Evolutionary conservation across 2,329 filamentous ascomycete genomes (phyloP).

Genomic region (Phaeoacremonium minimum): DNA sequence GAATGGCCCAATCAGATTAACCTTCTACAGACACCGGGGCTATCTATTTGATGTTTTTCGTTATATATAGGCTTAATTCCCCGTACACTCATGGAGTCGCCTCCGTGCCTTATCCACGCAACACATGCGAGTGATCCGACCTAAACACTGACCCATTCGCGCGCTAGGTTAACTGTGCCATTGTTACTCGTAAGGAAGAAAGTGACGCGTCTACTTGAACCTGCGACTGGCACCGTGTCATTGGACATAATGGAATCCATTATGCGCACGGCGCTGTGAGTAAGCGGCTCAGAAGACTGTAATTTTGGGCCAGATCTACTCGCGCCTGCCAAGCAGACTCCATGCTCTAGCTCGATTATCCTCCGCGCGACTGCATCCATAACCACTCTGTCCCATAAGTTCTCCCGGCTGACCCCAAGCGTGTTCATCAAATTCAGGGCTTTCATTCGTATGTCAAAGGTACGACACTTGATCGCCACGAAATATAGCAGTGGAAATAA

Average conservation of each 20-base stretch:
- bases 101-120: too few relatives aligned
- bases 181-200: neutral
- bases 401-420: constrained; percentile 25
- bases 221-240: neutral
- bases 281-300: neutral
- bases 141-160: too few relatives aligned
- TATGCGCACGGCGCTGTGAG: constrained; percentile 3
- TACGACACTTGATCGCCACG: constrained; percentile 31
- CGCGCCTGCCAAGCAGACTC: constrained; percentile 15
- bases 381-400: constrained; percentile 27
- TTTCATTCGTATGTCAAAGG: constrained; percentile 24
- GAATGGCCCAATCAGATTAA: too few relatives aligned
- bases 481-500: constrained; percentile 32
- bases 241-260: neutral
- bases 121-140: too few relatives aligned
- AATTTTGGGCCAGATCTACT: constrained; percentile 11
- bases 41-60: too few relatives aligned
- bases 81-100: too few relatives aligned
- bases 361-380: constrained; percentile 25
- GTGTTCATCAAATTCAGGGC: constrained; percentile 25
- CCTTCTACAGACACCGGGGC: too few relatives aligned
- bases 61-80: too few relatives aligned
- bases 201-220: neutral
- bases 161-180: neutral
- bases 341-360: constrained; percentile 34